These are phyloP conservation scores for Penicillium hordei DNA, from an alignment of 2,329 filamentous ascomycete genomes.

Conservation along the genomic window DNA sequence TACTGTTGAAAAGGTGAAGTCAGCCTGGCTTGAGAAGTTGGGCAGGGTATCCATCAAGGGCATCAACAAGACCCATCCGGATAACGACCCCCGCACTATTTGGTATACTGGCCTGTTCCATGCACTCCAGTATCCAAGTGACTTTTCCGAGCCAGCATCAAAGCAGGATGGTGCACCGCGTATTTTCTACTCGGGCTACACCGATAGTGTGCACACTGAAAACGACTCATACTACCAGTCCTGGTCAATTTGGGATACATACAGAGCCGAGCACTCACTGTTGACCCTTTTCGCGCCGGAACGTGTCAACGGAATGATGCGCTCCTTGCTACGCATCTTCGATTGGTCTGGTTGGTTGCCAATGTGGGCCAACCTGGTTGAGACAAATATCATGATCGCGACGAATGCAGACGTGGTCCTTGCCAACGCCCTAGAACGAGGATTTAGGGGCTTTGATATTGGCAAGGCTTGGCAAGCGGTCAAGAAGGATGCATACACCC, in stretches of 20 bases:
- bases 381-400: slow-evolving; percentile 54
- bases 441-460: slow-evolving; percentile 48
- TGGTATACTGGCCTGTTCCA: slow-evolving; percentile 52
- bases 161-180: slow-evolving; percentile 17
- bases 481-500: slow-evolving; percentile 47
- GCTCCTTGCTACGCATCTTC: slow-evolving; percentile 48
- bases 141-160: slow-evolving; percentile 48
- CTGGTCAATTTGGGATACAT: slow-evolving; percentile 55
- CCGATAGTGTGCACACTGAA: slow-evolving; percentile 44
- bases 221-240: slow-evolving; percentile 53
- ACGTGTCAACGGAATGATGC: slow-evolving; percentile 51
- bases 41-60: slow-evolving; percentile 47
- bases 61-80: slow-evolving; percentile 41
- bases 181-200: slow-evolving; percentile 50
- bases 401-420: slow-evolving; percentile 52
- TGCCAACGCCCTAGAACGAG: slow-evolving; percentile 48
- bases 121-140: slow-evolving; percentile 50
- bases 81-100: slow-evolving; percentile 47
- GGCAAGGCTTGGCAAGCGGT: slow-evolving; percentile 47
- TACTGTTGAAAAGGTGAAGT: slow-evolving; percentile 44
- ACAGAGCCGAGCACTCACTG: slow-evolving; percentile 50
- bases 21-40: slow-evolving; percentile 49
- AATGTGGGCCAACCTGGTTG: slow-evolving; percentile 53
- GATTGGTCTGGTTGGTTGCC: slow-evolving; percentile 50
- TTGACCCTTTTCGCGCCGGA: slow-evolving; percentile 50